Base-by-base conservation (phyloP, 2,329 filamentous ascomycete genomes). In the Beauveria sp. region DNA sequence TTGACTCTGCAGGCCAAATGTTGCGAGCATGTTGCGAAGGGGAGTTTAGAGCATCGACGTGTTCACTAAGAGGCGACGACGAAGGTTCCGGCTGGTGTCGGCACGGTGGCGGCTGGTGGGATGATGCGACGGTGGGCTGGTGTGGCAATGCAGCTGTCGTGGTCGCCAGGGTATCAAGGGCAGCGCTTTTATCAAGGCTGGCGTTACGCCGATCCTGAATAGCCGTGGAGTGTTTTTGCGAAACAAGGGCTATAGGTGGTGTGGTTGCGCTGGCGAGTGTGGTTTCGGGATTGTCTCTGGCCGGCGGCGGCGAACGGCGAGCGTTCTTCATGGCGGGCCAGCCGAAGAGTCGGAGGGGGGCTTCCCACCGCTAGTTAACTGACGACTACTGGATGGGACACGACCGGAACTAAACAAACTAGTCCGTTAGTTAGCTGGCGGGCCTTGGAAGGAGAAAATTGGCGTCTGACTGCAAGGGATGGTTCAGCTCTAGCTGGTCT, bases 21-120 rank as follows among this genome's bases (percentile, higher is more conserved):
- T n/a, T 53, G 47, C 40, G 53, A 53, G 60, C 60, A 61, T 61
- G 54, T 61, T 61, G 60, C 37, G 54, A 58, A 22, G 48, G 54
- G 9, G 60, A 61, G 9, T 24, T 37, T n/a, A 48, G 40, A 40
- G 16, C 60, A 46, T 56, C 37, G 41, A 30, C 20, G 53, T 10
- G 40, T 24, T 20, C 28, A 48, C 43, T 8, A 44, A 52, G n/a
- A 52, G 59, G 40, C 46, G 37, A 43, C 40, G 40, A 16, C 44
- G 53, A 41, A 40, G 46, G 46, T 18, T 26, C 26, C 26, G 37
- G 59, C 16, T 48, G 24, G 9, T 44, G 24, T 52, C 55, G 55
- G 46, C 55, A 26, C 14, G 46, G 46, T 40, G 22, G 40, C 46
- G 24, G 9, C 7, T 43, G 59, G 46, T 52, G 53, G 54, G 54